Base-by-base conservation (phyloP, 2,329 filamentous ascomycete genomes). In the Colletotrichum musicola region DNA sequence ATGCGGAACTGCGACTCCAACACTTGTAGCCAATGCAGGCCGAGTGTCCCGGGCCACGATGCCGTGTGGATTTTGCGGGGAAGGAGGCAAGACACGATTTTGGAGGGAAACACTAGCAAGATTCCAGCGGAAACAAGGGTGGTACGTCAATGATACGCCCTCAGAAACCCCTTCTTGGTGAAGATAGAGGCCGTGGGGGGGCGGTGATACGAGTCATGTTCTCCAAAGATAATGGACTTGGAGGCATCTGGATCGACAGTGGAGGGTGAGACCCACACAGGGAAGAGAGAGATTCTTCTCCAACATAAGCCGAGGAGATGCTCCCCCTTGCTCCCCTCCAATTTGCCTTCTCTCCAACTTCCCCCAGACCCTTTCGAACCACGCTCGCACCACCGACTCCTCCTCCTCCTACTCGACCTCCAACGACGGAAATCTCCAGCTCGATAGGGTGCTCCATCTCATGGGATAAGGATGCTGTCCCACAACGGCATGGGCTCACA, bases 251-350 rank as follows among this genome's bases (percentile, higher is more conserved):
- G 7, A 35, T 35, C 30, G 30, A 35, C 30, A 35, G 30, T 35
- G 30, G 59, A 6, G 9, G 14, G 14, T 4, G 25, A 16, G 66
- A 55, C 60, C 64, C 64, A 62, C 68, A 12, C 40, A 14, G 13
- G 22, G 6, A 6, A 6, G 12, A 53, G 12, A 53, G 30, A 10
- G 30, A 9, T n/a, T 70, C 59, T 60, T 69, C 69, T 69, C 61
- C 69, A 70, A 67, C 57, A 70, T 70, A 66, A 66, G 62, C 69
- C 61, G n/a, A 53, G 35, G 16, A 62, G 22, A 25, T 25, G 22
- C 22, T 25, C 4, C 22, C 22, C 22, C 22, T 22, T 22, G 22
- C 22, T 22, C 53, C 42, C 66, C 55, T 55, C 68, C 50, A 59
- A 42, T 18, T 46, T 22, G 25, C 30, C 53, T 49, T 62, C 63